phyloP scores from a whole-genome alignment of 768 basidiomycete genomes.

The Leccinum pellstonianum region DNA sequence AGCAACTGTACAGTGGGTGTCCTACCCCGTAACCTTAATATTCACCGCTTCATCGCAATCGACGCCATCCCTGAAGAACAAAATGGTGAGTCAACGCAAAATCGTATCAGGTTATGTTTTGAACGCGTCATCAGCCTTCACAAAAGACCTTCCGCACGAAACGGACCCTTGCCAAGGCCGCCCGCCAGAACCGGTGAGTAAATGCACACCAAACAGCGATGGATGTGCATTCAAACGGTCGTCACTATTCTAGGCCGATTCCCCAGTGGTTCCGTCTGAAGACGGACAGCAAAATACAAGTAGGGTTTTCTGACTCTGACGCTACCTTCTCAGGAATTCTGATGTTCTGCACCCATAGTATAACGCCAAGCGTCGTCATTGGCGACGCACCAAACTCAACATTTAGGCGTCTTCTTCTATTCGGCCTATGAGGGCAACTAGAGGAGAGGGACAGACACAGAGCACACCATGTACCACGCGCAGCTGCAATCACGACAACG shows the following conservation, averaged over 20 bases:
- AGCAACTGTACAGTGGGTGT: conserved; percentile 43
- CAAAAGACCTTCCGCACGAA: conserved; percentile 99
- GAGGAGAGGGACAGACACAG: conserved; percentile 7
- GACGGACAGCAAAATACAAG: conserved; percentile 93
- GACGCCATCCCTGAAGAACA: conserved; percentile 37
- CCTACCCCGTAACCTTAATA: conserved; percentile 35
- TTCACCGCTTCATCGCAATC: conserved; percentile 18
- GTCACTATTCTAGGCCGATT: conserved; percentile 64
- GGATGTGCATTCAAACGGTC: background rate
- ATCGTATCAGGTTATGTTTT: background rate
- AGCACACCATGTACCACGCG: conserved; percentile 26
- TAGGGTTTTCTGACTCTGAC: conserved; percentile 30
- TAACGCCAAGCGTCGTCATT: conserved; percentile 97
- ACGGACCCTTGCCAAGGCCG: conserved; percentile 94
- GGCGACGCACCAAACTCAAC: conserved; percentile 99
- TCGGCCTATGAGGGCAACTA: conserved; percentile 3
- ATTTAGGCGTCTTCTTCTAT: conserved; percentile 50
- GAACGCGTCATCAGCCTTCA: conserved; percentile 67
- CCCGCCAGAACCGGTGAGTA: conserved; percentile 89
- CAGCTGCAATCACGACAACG: conserved; percentile 22
- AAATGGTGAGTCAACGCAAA: conserved; percentile 44
- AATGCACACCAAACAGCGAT: background rate
- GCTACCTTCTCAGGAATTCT: background rate
- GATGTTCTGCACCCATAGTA: conserved; percentile 47
- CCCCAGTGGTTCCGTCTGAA: conserved; percentile 99